Conservation (phyloP, 805 yeast species). For the Lachancea lanzarotensis region DNA sequence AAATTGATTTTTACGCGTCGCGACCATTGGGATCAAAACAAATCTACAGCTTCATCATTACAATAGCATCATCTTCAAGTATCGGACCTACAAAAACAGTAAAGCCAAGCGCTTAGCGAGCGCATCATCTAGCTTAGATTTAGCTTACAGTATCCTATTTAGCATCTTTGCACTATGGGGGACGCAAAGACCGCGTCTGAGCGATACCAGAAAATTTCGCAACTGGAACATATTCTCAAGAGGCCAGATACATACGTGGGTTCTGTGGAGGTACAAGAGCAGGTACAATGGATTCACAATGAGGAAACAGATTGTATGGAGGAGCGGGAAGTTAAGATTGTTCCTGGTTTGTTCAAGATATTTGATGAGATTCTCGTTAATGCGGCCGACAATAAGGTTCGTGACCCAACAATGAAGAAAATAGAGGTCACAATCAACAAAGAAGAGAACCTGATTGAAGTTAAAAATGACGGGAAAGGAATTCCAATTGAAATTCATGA, state of each 20-base stretch:
- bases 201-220: constrained; percentile 89
- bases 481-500: constrained; percentile 91
- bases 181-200: constrained; percentile 45
- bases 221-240: constrained; percentile 89
- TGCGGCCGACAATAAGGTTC: constrained; percentile 96
- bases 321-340: constrained; percentile 61
- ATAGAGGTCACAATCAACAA: constrained; percentile 77
- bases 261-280: constrained; percentile 74
- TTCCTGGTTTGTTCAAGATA: constrained; percentile 93
- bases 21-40: neutral
- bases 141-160: neutral
- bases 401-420: constrained; percentile 85
- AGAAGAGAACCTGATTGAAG: constrained; percentile 67
- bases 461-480: constrained; percentile 90
- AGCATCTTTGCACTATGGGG: constrained; percentile 1
- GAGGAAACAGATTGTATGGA: constrained; percentile 55
- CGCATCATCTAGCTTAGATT: too few relatives aligned
- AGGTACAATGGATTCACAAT: constrained; percentile 82
- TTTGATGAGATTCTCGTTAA: constrained; percentile 96
- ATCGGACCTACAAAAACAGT: too few relatives aligned
- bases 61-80: too few relatives aligned
- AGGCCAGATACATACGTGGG: constrained; percentile 99
- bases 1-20: neutral
- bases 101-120: too few relatives aligned
- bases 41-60: neutral